Evolutionary conservation across 2,329 filamentous ascomycete genomes (phyloP).

Genomic region (Ascochyta koolunga): DNA sequence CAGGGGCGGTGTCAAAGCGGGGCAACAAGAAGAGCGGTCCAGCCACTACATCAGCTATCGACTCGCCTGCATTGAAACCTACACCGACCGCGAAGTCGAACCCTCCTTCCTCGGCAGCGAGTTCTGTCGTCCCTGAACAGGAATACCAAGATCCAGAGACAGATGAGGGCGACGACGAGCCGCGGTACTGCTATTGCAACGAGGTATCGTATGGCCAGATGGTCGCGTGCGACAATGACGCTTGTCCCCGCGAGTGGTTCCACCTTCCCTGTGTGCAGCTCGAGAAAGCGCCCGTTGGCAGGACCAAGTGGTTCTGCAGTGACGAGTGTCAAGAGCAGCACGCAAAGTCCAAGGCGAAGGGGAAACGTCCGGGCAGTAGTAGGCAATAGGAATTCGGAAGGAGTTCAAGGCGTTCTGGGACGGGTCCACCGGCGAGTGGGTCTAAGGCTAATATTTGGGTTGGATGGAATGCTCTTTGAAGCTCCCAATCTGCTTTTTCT

Average conservation of each 20-base stretch:
- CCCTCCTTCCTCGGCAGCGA: conserved; percentile 41
- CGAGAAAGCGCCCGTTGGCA: conserved; percentile 61
- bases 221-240: conserved; percentile 71
- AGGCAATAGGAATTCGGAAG: conserved; percentile 49
- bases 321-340: conserved; percentile 46
- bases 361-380: conserved; percentile 46
- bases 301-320: conserved; percentile 50
- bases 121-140: conserved; percentile 40
- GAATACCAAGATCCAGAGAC: conserved; percentile 44
- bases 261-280: conserved; percentile 69
- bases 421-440: conserved; percentile 35
- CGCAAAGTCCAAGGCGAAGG: conserved; percentile 39
- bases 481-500: conserved; percentile 33
- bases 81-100: conserved; percentile 34
- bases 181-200: conserved; percentile 70
- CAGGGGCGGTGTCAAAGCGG: conserved; percentile 43
- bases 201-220: conserved; percentile 70
- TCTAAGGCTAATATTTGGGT: conserved; percentile 43
- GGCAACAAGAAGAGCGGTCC: conserved; percentile 44
- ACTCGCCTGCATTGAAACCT: conserved; percentile 39
- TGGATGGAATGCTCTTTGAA: conserved; percentile 47
- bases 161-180: conserved; percentile 55
- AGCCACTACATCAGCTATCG: conserved; percentile 27
- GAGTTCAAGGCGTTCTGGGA: conserved; percentile 47
- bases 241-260: conserved; percentile 70